Base-by-base conservation (phyloP, 1,139 yeast genomes). In the Kurtzmaniella natalensis region DNA sequence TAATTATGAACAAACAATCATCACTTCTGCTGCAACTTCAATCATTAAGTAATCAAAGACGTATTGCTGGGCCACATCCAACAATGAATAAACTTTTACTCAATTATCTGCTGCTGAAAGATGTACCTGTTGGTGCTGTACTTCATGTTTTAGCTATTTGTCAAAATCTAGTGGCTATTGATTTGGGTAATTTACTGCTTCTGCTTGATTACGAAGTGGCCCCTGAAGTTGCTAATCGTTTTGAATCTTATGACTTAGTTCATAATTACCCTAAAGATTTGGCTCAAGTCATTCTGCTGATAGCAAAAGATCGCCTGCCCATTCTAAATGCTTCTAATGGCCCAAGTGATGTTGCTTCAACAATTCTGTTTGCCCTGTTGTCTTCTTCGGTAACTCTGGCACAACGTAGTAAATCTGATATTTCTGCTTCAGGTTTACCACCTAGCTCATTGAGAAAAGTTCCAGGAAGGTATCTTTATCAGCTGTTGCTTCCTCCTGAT, bases 41-140 rank as follows among this genome's bases (percentile, higher is more conserved):
- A 13, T 17, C 28, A 13, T 25, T 25, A 18, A 13, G 18, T 7
- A 25, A 17, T 17, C 28, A 25, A 16, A 14, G 29, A 26, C 18
- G 29, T 10, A 26, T 26, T 7, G 21, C 14, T 6, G 21, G 25
- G 3, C 49, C 55, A 7, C 89, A 82, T 50, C 92, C 89, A 3
- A 52, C 59, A 25, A 77, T 79, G 31, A 81, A 77, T 48, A 70
- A 72, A 41, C 76, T 75, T 42, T 51, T 82, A 27, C 47, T 66
- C 34, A 77, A 71, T 47, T 80, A 79, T 48, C 69, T 83, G 2
- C 62, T 70, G 16, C 69, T 78, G 13, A 75, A 69, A 44, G 94
- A 83, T 53, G 48, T 83, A 4, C 94, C 94, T 1, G 59, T 79
- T 31, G 94, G 92, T 0, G 74, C 76, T 45, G 47, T 82, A 6